Evolutionary conservation across 352 stramenopile genomes (phyloP), one percentile per base, ranked within the genome.

Genomic region (Globisporangium radiosum): DNA sequence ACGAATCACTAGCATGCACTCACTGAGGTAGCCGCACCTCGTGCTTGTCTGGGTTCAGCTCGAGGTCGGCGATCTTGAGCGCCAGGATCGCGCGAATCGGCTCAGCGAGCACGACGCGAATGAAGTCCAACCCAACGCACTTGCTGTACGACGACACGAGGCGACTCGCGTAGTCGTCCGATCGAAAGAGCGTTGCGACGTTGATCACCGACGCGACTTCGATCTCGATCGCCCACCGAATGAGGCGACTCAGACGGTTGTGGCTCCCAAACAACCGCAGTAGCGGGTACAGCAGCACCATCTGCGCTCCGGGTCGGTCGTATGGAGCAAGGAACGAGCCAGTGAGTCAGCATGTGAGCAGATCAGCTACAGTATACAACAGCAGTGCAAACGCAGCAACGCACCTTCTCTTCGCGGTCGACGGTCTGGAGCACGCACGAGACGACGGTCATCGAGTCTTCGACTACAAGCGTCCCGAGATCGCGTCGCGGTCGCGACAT

Each of bases 131-230:
- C 6, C 81, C 81, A 43, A 91, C 71, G 5, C 78, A 72, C 52
- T 91, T 91, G 66, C 76, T 87, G 66, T 91, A 91, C 6, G 77
- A 87, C 19, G 80, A 91, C 7, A 91, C 71, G 13, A 91, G 64
- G 6, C 80, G 59, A 54, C 77, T 89, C 37, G 81, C 79, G 54
- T 88, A 90, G 52, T 90, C 79, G 45, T 91, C 81, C 1, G 79
- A 89, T 15, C 81, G 77, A 57, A 91, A 91, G 13, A 91, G 71
- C n/a, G 79, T 90, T 48, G 80, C 79, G 13, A 91, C 78, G 43
- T 87, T 87, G 40, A 88, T 81, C 43, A 88, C 78, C 7, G 75
- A 86, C 38, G 76, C 69, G 4, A 89, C 80, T 54, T 91, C 81
- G 45, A 85, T 87, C 54, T 91, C 81, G 17, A 91, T 91, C 25